These are phyloP conservation scores for Juglanconis sp. DNA, from an alignment of 2,329 filamentous ascomycete genomes.

Conservation along the genomic window DNA sequence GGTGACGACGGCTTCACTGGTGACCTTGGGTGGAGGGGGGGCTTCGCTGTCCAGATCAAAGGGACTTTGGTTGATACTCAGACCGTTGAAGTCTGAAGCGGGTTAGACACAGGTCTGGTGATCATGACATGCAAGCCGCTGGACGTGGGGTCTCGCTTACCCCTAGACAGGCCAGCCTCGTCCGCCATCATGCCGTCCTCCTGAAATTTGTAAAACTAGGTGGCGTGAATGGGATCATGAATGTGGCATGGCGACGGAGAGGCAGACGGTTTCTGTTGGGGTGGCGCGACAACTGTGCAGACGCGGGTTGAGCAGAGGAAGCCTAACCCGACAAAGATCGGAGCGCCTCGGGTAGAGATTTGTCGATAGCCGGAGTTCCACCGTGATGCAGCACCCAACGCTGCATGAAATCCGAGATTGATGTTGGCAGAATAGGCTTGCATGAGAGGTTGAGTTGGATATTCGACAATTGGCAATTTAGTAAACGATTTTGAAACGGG, in stretches of 20 bases:
- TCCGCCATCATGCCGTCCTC: slow-evolving; percentile 9
- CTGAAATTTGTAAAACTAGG: neutral
- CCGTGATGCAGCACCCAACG: slow-evolving; percentile 2
- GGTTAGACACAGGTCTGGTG: slow-evolving; percentile 8
- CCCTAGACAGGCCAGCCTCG: slow-evolving; percentile 11
- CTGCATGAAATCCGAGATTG: no score
- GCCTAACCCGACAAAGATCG: slow-evolving; percentile 10
- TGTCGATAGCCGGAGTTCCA: slow-evolving; percentile 12
- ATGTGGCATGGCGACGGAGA: neutral
- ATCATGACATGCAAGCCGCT: slow-evolving; percentile 14
- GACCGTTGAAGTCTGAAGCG: slow-evolving; percentile 36
- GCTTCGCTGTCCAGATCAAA: slow-evolving; percentile 13
- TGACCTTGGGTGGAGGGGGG: slow-evolving; percentile 38
- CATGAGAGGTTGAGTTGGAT: neutral
- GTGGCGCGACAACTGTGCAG: neutral
- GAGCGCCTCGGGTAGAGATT: slow-evolving; percentile 18
- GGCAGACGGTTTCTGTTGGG: neutral
- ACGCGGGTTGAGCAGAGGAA: neutral
- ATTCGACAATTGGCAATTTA: neutral
- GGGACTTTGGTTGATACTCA: slow-evolving; percentile 35
- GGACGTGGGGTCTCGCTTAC: slow-evolving; percentile 8
- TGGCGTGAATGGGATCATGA: neutral
- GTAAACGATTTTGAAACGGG: neutral
- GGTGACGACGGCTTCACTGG: slow-evolving; percentile 49
- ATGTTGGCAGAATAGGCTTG: no score